A percentile compares a stretch with the other conserved stretches of the same genome.
phyloP scores from a whole-genome alignment of 805 yeast species.

The Schwanniomyces occidentalis region DNA sequence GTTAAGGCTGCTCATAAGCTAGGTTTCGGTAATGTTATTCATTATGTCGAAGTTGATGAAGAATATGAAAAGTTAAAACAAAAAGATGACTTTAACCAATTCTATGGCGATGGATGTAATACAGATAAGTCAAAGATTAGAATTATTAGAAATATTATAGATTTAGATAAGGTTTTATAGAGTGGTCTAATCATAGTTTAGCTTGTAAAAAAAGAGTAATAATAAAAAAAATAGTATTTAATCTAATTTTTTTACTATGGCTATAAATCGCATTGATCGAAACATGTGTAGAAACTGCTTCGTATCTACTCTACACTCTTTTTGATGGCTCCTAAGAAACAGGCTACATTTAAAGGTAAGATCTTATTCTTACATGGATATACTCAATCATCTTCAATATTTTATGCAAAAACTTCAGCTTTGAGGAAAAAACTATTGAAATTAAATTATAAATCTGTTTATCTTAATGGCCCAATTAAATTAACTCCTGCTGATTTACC shows the following conservation, averaged over 20 bases:
- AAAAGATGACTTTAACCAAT: slow-evolving; percentile 30
- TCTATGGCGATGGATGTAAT: slow-evolving; percentile 35
- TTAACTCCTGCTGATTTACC: slow-evolving; percentile 74
- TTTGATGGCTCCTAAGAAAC: slow-evolving; percentile 3
- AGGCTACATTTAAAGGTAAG: slow-evolving; percentile 36
- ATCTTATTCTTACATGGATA: slow-evolving; percentile 91
- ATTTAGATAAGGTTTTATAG: slow-evolving; percentile 20
- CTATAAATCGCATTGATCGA: too few relatives aligned
- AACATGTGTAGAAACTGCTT: too few relatives aligned
- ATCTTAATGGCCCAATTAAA: slow-evolving; percentile 74
- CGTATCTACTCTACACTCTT: too few relatives aligned
- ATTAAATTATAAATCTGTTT: slow-evolving; percentile 67
- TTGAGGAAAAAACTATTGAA: slow-evolving; percentile 72
- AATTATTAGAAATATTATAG: slow-evolving; percentile 34
- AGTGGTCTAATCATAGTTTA: too few relatives aligned
- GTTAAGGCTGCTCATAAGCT: slow-evolving; percentile 68
- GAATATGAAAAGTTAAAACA: slow-evolving; percentile 40
- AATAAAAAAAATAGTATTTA: too few relatives aligned
- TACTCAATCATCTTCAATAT: slow-evolving; percentile 78
- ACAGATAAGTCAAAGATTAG: slow-evolving; percentile 27
- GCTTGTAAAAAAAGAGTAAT: too few relatives aligned
- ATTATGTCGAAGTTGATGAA: slow-evolving; percentile 70
- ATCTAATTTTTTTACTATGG: too few relatives aligned
- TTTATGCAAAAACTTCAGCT: slow-evolving; percentile 88
- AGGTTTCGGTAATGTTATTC: slow-evolving; percentile 74